Evolutionary conservation across 1,139 yeast species (phyloP), one percentile per base, ranked within the genome.

Genomic region (Blastobotrys apis): DNA sequence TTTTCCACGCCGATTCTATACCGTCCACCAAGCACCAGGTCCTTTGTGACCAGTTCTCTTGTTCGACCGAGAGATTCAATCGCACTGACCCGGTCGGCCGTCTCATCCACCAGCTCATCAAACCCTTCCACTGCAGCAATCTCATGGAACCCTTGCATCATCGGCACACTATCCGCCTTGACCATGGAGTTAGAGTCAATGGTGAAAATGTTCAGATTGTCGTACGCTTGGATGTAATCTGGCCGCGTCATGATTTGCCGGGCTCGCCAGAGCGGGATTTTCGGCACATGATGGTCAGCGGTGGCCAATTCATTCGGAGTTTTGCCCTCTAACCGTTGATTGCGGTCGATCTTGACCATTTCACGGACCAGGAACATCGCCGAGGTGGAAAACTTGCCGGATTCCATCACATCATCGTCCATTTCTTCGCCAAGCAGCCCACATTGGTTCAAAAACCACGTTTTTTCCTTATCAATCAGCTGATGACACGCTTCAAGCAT

Each of bases 351-450:
- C 23, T 77, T 78, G 2, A 84, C 94, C 56, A 85, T 75, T 50
- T 77, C 87, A 46, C 77, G 70, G 78, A 84, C 80, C 43, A 85
- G 67, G 17, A 81, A 67, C 90, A 84, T 84, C 9, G 94, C 92
- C 37, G 86, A 74, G 1, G 81, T 69, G 4, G 88, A 73, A 57
- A 85, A 85, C 60, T 85, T 85, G 5, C 94, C 95, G 51, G 78
- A 74, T 51, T 84, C 94, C 84, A 84, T 83, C 4, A 85, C 95
- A 64, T 85, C 95, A 57, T 85, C 95, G 61, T 85, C 95, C 94
- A 85, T 84, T 20, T 72, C 78, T 54, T 72, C 73, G 1, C 94
- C 95, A 6, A 85, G 63, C 13, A 85, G 67, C 0, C 88, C 94
- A 65, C 94, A 84, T 55, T 84, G 88, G 57, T 84, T 85, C 47